Conservation (phyloP, 345 rosid genomes). For the Mangifera indica region DNA sequence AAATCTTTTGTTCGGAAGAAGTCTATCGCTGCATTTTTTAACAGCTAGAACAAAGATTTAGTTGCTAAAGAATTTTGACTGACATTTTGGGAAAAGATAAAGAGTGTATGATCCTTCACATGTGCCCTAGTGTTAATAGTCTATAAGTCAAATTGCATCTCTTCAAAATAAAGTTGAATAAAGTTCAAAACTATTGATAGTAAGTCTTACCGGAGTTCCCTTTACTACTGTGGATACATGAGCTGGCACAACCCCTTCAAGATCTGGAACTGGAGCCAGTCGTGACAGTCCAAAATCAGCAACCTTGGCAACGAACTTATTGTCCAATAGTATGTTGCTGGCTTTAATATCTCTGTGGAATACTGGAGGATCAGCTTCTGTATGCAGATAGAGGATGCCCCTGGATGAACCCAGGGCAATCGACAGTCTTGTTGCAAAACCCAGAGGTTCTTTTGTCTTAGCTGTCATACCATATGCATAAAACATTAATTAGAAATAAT, state of each 20-base stretch:
- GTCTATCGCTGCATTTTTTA: too few species aligned
- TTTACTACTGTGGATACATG: slow-evolving; percentile 90
- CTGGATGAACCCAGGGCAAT: slow-evolving; percentile 77
- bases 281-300: slow-evolving; percentile 95
- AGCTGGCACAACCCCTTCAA: slow-evolving; percentile 62
- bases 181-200: not conserved
- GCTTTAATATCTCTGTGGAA: slow-evolving; percentile 96
- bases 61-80: not conserved
- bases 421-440: slow-evolving; percentile 66
- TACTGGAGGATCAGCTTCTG: slow-evolving; percentile 94
- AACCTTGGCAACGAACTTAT: slow-evolving; percentile 76
- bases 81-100: not conserved
- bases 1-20: too few species aligned
- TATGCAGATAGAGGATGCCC: slow-evolving; percentile 81
- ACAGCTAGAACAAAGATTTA: too few species aligned
- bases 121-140: not conserved
- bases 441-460: slow-evolving; percentile 47
- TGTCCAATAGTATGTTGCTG: slow-evolving; percentile 77
- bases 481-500: slow-evolving; percentile 9
- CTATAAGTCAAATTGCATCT: slow-evolving; percentile 3
- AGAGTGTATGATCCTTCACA: not conserved
- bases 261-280: slow-evolving; percentile 81
- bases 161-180: not conserved
- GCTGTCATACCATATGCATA: slow-evolving; percentile 38
- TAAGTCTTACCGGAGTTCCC: slow-evolving; percentile 78